phyloP scores from a whole-genome alignment of 1,139 yeast species.

The Candida labiduridarum region DNA sequence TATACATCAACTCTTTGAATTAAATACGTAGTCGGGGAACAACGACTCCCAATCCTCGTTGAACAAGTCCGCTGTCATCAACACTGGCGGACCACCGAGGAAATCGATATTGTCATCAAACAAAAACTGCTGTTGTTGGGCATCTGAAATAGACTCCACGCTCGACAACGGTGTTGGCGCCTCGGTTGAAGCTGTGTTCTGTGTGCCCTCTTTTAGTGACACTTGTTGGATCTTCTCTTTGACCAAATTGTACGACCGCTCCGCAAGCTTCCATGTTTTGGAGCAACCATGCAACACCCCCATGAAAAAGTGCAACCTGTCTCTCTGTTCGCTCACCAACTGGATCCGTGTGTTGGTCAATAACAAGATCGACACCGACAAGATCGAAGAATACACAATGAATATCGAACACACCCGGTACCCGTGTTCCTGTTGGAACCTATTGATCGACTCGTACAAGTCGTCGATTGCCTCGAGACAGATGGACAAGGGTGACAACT shows the following conservation, averaged over 20 bases:
- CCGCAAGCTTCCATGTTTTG: slow-evolving; percentile 52
- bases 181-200: neutral
- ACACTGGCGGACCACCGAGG: no score
- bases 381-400: slow-evolving; percentile 50
- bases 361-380: slow-evolving; percentile 47
- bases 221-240: slow-evolving; percentile 32
- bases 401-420: slow-evolving; percentile 45
- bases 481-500: slow-evolving; percentile 34
- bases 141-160: no score
- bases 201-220: slow-evolving; percentile 17
- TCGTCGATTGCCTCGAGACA: slow-evolving; percentile 48
- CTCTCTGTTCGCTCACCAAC: slow-evolving; percentile 26
- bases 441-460: slow-evolving; percentile 38
- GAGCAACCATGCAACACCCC: slow-evolving; percentile 38
- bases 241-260: slow-evolving; percentile 47
- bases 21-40: no score
- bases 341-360: slow-evolving; percentile 37
- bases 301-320: slow-evolving; percentile 41
- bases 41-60: no score
- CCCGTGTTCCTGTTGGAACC: slow-evolving; percentile 44
- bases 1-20: no score
- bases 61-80: no score
- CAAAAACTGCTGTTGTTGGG: no score
- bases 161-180: no score
- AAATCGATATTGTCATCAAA: no score